A percentile compares a stretch with the other conserved stretches of the same genome.
phyloP scores from a whole-genome alignment of 2,329 filamentous ascomycete species.

The Chaetomium globosum region DNA sequence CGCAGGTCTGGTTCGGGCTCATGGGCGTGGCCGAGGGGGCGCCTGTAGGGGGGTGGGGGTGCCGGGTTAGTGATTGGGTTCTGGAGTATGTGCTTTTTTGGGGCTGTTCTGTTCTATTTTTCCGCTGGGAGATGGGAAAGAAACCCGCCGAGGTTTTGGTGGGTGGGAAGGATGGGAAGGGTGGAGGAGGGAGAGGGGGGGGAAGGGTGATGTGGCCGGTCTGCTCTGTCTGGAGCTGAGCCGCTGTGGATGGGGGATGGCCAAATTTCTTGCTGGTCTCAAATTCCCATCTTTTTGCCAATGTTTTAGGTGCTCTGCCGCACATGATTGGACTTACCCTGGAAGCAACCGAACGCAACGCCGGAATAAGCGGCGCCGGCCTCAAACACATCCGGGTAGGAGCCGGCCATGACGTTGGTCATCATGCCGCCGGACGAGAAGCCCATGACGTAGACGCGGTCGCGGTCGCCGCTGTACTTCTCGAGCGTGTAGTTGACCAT shows the following conservation, averaged over 20 bases:
- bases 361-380: slow-evolving; percentile 41
- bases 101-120: too few relatives aligned
- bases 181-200: too few relatives aligned
- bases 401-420: slow-evolving; percentile 43
- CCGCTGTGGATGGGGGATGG: neutral
- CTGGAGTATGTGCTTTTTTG: too few relatives aligned
- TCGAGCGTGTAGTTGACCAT: slow-evolving; percentile 55
- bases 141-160: too few relatives aligned
- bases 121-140: too few relatives aligned
- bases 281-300: neutral
- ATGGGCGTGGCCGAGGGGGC: slow-evolving; percentile 32
- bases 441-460: slow-evolving; percentile 53
- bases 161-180: too few relatives aligned
- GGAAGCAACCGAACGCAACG: slow-evolving; percentile 38
- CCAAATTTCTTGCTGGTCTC: neutral
- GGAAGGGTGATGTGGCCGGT: too few relatives aligned
- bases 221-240: neutral
- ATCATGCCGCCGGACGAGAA: slow-evolving; percentile 46
- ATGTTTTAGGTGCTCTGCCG: neutral
- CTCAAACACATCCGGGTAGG: slow-evolving; percentile 42
- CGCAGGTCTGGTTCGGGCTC: slow-evolving; percentile 38
- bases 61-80: neutral
- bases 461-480: slow-evolving; percentile 51
- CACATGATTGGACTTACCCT: slow-evolving; percentile 24
- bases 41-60: slow-evolving; percentile 13